These are phyloP conservation scores for Sporobolomyces phaffii DNA, from an alignment of 768 basidiomycete species.

Conservation along the genomic window DNA sequence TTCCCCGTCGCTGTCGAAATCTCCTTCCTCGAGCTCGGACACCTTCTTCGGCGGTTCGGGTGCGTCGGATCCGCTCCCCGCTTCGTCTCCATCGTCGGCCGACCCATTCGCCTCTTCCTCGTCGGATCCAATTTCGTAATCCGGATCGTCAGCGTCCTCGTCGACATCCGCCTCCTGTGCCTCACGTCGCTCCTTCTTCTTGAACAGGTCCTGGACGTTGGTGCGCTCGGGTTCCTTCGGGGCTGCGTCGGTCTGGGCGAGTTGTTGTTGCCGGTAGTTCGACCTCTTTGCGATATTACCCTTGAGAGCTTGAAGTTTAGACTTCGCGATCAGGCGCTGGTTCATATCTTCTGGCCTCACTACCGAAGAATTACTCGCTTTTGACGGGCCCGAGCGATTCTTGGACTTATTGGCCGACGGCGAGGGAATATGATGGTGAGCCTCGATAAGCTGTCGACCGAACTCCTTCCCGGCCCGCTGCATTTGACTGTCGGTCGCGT, in stretches of 20 bases:
- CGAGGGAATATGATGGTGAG: neutral
- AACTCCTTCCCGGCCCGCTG: slow-evolving; percentile 6
- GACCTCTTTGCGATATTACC: slow-evolving; percentile 1
- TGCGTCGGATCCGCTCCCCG: slow-evolving; percentile 7
- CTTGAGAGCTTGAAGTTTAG: neutral
- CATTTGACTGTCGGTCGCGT: slow-evolving; percentile 30
- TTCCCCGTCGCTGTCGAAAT: slow-evolving; percentile 30
- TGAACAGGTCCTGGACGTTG: slow-evolving; percentile 11
- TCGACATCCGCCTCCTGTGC: slow-evolving; percentile 12
- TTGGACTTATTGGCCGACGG: neutral
- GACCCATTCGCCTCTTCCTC: slow-evolving; percentile 3
- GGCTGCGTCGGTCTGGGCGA: neutral
- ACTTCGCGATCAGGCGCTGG: neutral
- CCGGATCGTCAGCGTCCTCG: slow-evolving; percentile 14
- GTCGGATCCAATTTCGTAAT: neutral
- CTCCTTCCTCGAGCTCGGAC: slow-evolving; percentile 9
- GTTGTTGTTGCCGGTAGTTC: neutral
- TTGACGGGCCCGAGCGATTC: neutral
- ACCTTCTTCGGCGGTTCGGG: neutral
- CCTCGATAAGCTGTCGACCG: slow-evolving; percentile 17
- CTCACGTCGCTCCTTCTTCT: slow-evolving; percentile 11
- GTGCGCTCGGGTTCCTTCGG: neutral
- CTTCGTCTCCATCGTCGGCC: neutral
- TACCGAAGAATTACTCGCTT: neutral
- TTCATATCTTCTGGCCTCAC: neutral